These are phyloP conservation scores for Colletotrichum sp. DNA, from an alignment of 2,329 filamentous ascomycete species.

Conservation along the genomic window DNA sequence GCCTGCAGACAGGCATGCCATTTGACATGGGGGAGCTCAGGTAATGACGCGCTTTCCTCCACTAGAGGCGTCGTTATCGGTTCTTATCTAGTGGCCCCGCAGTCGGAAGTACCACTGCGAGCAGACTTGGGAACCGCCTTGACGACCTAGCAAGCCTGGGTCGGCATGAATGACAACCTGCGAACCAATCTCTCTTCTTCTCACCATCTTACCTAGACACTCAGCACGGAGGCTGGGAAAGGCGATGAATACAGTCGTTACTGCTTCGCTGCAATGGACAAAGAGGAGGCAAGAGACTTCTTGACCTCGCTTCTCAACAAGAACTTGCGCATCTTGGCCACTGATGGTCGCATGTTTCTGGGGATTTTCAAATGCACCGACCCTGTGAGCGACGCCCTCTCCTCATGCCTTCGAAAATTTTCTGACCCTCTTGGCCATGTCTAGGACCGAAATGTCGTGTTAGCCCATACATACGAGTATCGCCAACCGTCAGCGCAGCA, in stretches of 20 bases:
- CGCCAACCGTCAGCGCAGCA: constrained; percentile 69
- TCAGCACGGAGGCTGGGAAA: not conserved
- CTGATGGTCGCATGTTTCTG: constrained; percentile 86
- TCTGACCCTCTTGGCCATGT: not conserved
- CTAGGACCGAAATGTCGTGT: constrained; percentile 87
- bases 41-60: constrained; percentile 19
- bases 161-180: not conserved
- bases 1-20: not conserved
- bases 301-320: constrained; percentile 76
- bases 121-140: not conserved
- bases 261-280: constrained; percentile 43
- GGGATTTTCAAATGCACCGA: constrained; percentile 96
- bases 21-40: not conserved
- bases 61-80: constrained; percentile 1
- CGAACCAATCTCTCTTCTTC: not conserved
- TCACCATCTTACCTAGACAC: not conserved
- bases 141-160: not conserved
- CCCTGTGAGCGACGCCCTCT: constrained; percentile 47
- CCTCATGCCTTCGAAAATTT: not conserved
- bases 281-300: constrained; percentile 59
- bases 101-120: not conserved
- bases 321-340: constrained; percentile 78
- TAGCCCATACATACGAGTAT: constrained; percentile 88
- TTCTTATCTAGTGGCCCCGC: constrained; percentile 15
- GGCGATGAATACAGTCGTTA: not conserved